These are phyloP conservation scores for Protea cynaroides DNA, from an alignment of 164 flowering plant species.

Conservation along the genomic window DNA sequence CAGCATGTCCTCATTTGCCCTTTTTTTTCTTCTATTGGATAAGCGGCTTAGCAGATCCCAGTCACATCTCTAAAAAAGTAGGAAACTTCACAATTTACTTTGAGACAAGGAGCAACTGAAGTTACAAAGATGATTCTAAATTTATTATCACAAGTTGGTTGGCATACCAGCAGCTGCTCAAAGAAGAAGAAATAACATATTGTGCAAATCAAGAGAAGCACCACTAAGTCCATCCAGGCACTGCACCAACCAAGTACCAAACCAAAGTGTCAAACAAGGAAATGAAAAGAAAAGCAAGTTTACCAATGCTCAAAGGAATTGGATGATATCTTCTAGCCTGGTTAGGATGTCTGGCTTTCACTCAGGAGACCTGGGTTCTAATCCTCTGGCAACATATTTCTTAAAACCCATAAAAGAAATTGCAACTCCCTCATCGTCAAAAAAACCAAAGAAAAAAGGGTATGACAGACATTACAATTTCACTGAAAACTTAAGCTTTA, in stretches of 20 bases:
- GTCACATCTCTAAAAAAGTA: too few relatives aligned
- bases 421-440: too few relatives aligned
- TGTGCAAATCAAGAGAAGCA: slow-evolving; percentile 81
- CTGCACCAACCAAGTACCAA: slow-evolving; percentile 35
- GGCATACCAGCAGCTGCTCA: slow-evolving; percentile 89
- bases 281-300: neutral
- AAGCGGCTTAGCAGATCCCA: too few relatives aligned
- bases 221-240: slow-evolving; percentile 84
- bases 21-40: too few relatives aligned
- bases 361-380: neutral
- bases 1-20: too few relatives aligned
- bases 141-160: slow-evolving; percentile 3
- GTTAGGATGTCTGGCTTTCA: neutral
- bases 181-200: slow-evolving; percentile 93
- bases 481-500: neutral
- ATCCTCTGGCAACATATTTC: too few relatives aligned
- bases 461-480: too few relatives aligned
- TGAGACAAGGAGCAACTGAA: neutral
- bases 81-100: too few relatives aligned
- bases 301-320: neutral
- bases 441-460: too few relatives aligned
- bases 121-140: neutral
- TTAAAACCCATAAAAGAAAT: neutral
- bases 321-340: neutral
- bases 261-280: slow-evolving; percentile 3